Conservation (phyloP, 2,329 filamentous ascomycete genomes). For the Ascosphaera aggregata region DNA sequence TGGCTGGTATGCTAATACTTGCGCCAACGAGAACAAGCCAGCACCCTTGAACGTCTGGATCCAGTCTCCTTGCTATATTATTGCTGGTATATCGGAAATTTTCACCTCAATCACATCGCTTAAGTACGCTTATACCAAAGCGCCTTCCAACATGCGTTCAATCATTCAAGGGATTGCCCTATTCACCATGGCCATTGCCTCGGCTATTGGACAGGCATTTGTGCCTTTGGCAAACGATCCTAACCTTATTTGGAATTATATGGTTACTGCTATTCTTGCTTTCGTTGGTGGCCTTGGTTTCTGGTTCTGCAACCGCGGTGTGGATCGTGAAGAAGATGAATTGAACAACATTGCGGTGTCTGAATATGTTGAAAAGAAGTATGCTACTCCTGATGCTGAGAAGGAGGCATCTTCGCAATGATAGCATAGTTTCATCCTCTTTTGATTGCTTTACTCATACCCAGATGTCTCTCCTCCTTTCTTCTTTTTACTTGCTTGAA, state of each 20-base stretch:
- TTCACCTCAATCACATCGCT: conserved; percentile 37
- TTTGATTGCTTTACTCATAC: not conserved
- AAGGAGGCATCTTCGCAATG: not conserved
- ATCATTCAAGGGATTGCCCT: conserved; percentile 47
- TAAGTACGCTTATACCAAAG: conserved; percentile 58
- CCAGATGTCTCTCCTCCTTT: not conserved
- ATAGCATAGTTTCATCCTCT: not conserved
- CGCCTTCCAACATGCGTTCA: conserved; percentile 57
- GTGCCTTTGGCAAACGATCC: conserved; percentile 39
- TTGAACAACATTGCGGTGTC: conserved; percentile 26
- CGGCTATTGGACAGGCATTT: conserved; percentile 47
- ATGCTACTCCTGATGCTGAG: conserved; percentile 1
- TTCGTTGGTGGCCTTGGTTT: conserved; percentile 39
- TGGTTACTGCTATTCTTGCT: conserved; percentile 35
- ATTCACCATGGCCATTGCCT: conserved; percentile 45
- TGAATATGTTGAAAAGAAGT: not conserved
- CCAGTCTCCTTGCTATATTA: conserved; percentile 25
- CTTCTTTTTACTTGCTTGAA: not conserved
- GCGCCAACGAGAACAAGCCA: conserved; percentile 21
- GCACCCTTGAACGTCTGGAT: conserved; percentile 42
- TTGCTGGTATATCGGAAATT: conserved; percentile 34
- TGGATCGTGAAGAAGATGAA: conserved; percentile 44
- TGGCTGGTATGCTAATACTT: conserved; percentile 30
- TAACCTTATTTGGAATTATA: conserved; percentile 50
- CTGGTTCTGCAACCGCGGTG: conserved; percentile 42